Evolutionary conservation across 2,329 filamentous ascomycete genomes (phyloP), one percentile per base, ranked within the genome.

Genomic region (Stachybotrys echinatus): DNA sequence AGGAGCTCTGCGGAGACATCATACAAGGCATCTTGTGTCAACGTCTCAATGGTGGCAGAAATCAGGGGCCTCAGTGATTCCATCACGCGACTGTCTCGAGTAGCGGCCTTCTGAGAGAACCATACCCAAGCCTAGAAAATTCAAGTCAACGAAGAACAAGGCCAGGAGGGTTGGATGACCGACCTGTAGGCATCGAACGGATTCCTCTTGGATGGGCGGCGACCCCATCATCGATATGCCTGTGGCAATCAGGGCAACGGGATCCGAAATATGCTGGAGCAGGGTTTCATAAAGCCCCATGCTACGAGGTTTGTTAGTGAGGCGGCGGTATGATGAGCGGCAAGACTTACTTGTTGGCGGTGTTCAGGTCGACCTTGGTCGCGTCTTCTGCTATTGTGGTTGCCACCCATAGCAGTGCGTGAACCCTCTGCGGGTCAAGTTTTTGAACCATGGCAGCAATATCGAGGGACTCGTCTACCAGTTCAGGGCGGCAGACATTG

Each of bases 101-200:
- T 71, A 46, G 83, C 82, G 23, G 80, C 75, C 31, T 81, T 78
- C 58, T 90, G 86, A 5, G 83, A 84, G 60, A 90, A 91, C 57
- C 82, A 76, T 27, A 90, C 77, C 87, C 88, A 92, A 5, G 85
- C 79, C 84, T 88, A 43, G 4, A 40, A 39, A 50, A 17, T 18
- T 42, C 61, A 42, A 62, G 49, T 17, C 3, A 34, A 34, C 27
- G 10, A 34, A 2, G 42, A n/a, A 37, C 5, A 3, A 23, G 4
- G 6, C 18, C 4, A 19, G 3, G 38, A 19, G 60, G 62, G 40
- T 60, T 60, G 12, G n/a, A 19, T 23, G 67, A 53, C 68, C 55
- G 66, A 84, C 83, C 70, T 86, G 82, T 48, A 84, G 74, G 58
- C 81, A 85, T 58, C 70, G 75, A 54, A 87, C 76, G 12, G 79